Evolutionary conservation across 805 yeast genomes (phyloP), one percentile per base, ranked within the genome.

Genomic region (Dipodascopsis uninucleata): DNA sequence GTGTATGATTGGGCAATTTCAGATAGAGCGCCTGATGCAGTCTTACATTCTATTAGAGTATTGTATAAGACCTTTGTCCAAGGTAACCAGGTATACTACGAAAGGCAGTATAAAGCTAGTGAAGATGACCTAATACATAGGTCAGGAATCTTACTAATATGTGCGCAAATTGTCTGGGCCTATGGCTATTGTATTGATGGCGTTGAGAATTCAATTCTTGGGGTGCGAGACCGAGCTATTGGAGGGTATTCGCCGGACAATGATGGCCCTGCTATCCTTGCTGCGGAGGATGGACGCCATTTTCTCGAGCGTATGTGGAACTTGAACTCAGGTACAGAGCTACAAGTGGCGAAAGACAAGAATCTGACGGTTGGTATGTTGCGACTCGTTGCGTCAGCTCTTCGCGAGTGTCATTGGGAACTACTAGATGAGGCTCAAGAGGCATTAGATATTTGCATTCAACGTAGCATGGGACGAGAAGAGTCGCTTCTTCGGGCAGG

Each of bases 291-390:
- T 41, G 82, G 80, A 1, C 70, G 72, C 49, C 58, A 61, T 3
- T 79, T 77, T 56, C 59, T 81, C 39, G 63, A 70, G 43, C 65
- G 84, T 36, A 65, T 81, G 46, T 56, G 79, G 31, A 53, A 56
- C 25, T 73, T 72, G 31, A 64, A 33, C 14, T 53, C 60, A 4
- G 42, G 49, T 17, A 55, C 53, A 16, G 49, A 51, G 37, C 38
- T 53, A 28, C 46, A 49, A 12, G 46, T 63, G 5, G 51, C 79
- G 31, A 59, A 63, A 23, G 66, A 71, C 44, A 72, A 69, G 56
- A 70, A 78, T 46, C 66, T 75, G 39, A 64, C 79, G 23, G 74
- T 76, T 8, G 89, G 89, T 1, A 60, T 83, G 36, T 58, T 81
- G 36, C 47, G 61, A 31, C 38, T 62, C 32, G 60, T 60, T 28